A percentile compares a stretch with the other conserved stretches of the same genome.
Conservation (phyloP, 2,329 filamentous ascomycete genomes). For the Cladosporium phlei region DNA sequence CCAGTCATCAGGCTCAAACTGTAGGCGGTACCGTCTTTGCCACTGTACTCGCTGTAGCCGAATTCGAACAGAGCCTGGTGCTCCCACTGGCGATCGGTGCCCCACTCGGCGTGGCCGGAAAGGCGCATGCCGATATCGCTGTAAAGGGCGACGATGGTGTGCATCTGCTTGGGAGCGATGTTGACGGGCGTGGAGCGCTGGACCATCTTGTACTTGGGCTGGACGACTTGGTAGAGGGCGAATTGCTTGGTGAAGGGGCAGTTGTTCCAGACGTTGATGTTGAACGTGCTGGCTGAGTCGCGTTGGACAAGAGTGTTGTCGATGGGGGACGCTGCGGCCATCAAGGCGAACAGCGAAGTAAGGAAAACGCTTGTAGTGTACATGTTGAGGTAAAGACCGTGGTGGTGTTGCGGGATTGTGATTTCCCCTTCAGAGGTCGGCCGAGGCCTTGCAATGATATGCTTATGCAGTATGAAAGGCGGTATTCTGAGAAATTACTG, state of each 20-base stretch:
- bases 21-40: constrained; percentile 19
- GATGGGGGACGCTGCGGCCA: constrained; percentile 4
- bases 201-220: constrained; percentile 22
- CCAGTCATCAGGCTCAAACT: constrained; percentile 24
- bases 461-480: neutral
- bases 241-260: constrained; percentile 24
- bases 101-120: constrained; percentile 26
- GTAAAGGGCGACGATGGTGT: constrained; percentile 22
- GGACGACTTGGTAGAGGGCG: constrained; percentile 27
- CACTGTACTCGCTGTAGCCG: constrained; percentile 23
- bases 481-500: neutral
- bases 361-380: constrained; percentile 6
- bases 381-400: constrained; percentile 8
- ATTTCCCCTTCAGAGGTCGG: neutral
- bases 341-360: constrained; percentile 10
- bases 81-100: constrained; percentile 24
- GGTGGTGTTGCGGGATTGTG: neutral
- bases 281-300: constrained; percentile 21
- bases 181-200: constrained; percentile 19
- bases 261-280: constrained; percentile 26
- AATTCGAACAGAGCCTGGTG: constrained; percentile 28
- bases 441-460: neutral
- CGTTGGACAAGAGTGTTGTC: constrained; percentile 11
- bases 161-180: constrained; percentile 16
- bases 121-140: constrained; percentile 26